These are phyloP conservation scores for Cercophora newfieldiana DNA, from an alignment of 495 filamentous ascomycete species.

Conservation along the genomic window DNA sequence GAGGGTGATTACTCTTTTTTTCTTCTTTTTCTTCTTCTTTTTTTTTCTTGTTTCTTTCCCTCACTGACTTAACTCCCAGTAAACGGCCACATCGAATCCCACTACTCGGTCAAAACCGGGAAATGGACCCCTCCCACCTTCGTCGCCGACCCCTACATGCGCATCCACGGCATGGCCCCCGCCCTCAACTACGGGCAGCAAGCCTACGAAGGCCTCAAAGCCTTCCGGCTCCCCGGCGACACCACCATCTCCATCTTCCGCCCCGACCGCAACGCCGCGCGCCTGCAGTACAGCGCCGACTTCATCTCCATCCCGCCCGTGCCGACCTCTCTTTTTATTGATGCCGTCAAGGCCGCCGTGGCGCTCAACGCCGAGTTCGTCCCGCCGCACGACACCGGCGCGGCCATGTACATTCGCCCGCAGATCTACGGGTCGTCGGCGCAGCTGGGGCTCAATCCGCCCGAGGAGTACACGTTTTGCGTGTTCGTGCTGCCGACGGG, in stretches of 20 bases:
- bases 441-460: constrained; percentile 77
- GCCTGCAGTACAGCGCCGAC: constrained; percentile 73
- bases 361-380: constrained; percentile 84
- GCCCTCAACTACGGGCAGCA: constrained; percentile 92
- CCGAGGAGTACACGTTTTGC: constrained; percentile 84
- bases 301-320: constrained; percentile 79
- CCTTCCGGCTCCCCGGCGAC: constrained; percentile 71
- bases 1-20: constrained; percentile 60
- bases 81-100: constrained; percentile 75
- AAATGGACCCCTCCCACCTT: constrained; percentile 75
- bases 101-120: constrained; percentile 66
- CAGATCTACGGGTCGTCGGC: constrained; percentile 80
- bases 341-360: constrained; percentile 75
- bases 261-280: constrained; percentile 73
- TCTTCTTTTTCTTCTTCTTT: neutral
- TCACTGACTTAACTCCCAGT: constrained; percentile 43
- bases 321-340: constrained; percentile 69
- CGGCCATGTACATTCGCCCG: constrained; percentile 86
- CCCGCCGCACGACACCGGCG: constrained; percentile 77
- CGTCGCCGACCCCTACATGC: constrained; percentile 73
- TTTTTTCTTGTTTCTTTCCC: neutral
- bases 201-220: constrained; percentile 91
- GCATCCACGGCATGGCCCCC: constrained; percentile 86
- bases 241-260: constrained; percentile 75
- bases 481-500: constrained; percentile 85